A percentile compares a stretch with the other conserved stretches of the same genome.
Evolutionary conservation across 352 stramenopile genomes (phyloP).

Genomic region (Phytophthora constricta): DNA sequence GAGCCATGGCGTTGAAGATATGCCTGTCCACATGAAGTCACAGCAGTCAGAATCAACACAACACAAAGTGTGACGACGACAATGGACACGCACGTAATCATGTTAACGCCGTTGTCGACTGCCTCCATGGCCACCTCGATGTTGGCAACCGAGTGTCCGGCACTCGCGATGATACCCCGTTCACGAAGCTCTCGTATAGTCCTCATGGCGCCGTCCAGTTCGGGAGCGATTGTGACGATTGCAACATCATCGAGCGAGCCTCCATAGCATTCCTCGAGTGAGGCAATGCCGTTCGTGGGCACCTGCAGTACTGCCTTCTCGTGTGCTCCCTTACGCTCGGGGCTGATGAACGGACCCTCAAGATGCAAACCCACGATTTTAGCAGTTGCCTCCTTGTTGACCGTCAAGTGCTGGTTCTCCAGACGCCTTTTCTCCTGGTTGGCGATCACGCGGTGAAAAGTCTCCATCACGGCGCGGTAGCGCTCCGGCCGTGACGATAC

Average conservation of each 20-base stretch:
- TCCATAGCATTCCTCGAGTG: conserved; percentile 62
- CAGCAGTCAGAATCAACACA: background rate
- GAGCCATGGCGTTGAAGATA: conserved; percentile 92
- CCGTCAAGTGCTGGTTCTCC: conserved; percentile 19
- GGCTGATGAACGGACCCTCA: conserved; percentile 91
- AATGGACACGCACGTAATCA: conserved; percentile 71
- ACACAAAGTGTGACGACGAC: background rate
- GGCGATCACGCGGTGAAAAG: conserved; percentile 47
- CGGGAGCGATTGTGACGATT: conserved; percentile 89
- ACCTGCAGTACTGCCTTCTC: conserved; percentile 59
- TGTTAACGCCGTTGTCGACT: conserved; percentile 67
- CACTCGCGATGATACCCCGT: conserved; percentile 64
- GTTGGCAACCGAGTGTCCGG: conserved; percentile 79
- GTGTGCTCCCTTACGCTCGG: conserved; percentile 82
- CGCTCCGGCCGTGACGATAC: conserved; percentile 73
- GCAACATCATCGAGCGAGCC: conserved; percentile 62
- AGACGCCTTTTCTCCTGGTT: conserved; percentile 3
- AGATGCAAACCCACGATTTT: conserved; percentile 89
- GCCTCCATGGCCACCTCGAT: conserved; percentile 74
- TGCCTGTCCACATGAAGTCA: conserved; percentile 44
- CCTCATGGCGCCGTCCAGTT: conserved; percentile 73
- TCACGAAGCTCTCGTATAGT: conserved; percentile 51
- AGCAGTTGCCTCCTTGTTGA: conserved; percentile 53
- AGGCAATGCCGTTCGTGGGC: conserved; percentile 47
- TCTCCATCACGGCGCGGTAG: conserved; percentile 66